These are phyloP conservation scores for Hypoxylon crocopeplum DNA, from an alignment of 495 filamentous ascomycete species.

Conservation along the genomic window DNA sequence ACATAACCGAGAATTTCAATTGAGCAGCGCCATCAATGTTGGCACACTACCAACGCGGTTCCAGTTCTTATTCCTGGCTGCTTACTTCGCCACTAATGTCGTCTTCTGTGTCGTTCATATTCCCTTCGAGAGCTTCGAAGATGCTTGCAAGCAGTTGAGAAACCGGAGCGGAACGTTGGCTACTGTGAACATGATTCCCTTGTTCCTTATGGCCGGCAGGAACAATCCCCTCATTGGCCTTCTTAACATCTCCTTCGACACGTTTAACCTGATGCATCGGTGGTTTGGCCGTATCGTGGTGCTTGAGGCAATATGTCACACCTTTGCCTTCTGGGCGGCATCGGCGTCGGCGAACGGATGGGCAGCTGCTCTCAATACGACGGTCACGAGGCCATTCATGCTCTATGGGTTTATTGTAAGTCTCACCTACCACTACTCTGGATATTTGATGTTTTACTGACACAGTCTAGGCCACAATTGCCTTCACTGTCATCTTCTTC, in stretches of 20 bases:
- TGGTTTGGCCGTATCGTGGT: conserved; percentile 93
- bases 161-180: conserved; percentile 86
- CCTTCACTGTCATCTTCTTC: conserved; percentile 68
- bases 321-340: conserved; percentile 63
- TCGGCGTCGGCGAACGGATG: conserved; percentile 60
- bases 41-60: conserved; percentile 89
- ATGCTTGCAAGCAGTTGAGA: conserved; percentile 63
- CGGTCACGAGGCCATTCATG: conserved; percentile 48
- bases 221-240: conserved; percentile 91
- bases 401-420: conserved; percentile 64
- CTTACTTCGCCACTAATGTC: conserved; percentile 78
- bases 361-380: conserved; percentile 47
- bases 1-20: conserved; percentile 86
- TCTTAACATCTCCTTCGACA: conserved; percentile 91
- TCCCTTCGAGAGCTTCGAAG: conserved; percentile 62
- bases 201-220: conserved; percentile 85
- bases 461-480: conserved; percentile 55
- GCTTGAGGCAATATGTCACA: conserved; percentile 78
- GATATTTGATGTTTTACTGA: conserved; percentile 22
- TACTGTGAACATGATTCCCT: conserved; percentile 87
- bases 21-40: conserved; percentile 85
- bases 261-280: conserved; percentile 91
- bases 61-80: conserved; percentile 74
- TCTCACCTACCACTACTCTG: conserved; percentile 1
- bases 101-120: conserved; percentile 81